A percentile compares a stretch with the other conserved stretches of the same genome.
Conservation (phyloP, 768 basidiomycete species). For the Boletus edulis region DNA sequence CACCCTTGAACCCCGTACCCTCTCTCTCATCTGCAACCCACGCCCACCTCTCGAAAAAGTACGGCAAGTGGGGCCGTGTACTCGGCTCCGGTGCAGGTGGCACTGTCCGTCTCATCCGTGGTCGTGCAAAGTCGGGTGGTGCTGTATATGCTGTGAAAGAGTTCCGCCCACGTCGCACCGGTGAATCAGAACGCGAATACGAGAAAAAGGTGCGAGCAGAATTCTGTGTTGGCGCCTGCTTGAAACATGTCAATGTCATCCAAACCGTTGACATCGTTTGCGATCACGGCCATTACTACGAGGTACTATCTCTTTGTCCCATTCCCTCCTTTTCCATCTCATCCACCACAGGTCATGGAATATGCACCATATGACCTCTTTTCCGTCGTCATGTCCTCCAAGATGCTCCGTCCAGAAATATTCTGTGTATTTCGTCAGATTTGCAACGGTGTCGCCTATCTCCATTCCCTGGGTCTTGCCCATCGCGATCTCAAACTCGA, state of each 20-base stretch:
- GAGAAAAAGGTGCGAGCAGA: constrained; percentile 99
- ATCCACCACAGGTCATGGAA: constrained; percentile 84
- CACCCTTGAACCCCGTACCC: constrained; percentile 38
- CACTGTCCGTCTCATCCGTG: constrained; percentile 94
- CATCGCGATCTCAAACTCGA: constrained; percentile 99
- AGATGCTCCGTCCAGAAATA: constrained; percentile 97
- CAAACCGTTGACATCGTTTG: constrained; percentile 97
- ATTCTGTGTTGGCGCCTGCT: constrained; percentile 93
- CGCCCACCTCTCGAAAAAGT: constrained; percentile 95
- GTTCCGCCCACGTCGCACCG: constrained; percentile 84
- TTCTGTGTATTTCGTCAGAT: constrained; percentile 99
- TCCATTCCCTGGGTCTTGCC: constrained; percentile 95
- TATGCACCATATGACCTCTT: constrained; percentile 98
- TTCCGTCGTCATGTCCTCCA: constrained; percentile 98
- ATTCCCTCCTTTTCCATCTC: constrained; percentile 2
- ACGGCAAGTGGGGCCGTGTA: constrained; percentile 97
- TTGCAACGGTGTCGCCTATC: constrained; percentile 95
- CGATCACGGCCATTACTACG: constrained; percentile 97
- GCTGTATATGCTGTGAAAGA: constrained; percentile 95
- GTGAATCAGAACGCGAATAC: constrained; percentile 95
- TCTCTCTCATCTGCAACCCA: constrained; percentile 83
- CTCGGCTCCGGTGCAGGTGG: constrained; percentile 98
- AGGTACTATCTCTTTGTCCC: constrained; percentile 50
- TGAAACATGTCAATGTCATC: constrained; percentile 96
- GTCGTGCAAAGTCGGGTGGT: constrained; percentile 75